Evolutionary conservation across 1,284 basidiomycete species (phyloP).

Genomic region (Psilocybe mexicana): DNA sequence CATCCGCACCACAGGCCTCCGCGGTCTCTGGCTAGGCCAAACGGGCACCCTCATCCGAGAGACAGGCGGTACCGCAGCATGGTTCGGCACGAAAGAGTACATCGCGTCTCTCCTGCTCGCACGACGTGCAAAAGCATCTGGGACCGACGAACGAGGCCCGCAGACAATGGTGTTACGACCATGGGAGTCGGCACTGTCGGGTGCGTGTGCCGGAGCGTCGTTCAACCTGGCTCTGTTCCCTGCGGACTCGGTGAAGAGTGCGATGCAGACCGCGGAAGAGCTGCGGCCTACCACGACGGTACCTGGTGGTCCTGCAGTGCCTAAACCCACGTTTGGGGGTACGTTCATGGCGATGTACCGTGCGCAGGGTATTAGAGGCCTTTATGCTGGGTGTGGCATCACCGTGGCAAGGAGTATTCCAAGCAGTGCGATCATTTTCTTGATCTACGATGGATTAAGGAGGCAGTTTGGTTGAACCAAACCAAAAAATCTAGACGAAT

Average conservation of each 20-base stretch:
- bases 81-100: constrained; percentile 87
- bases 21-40: constrained; percentile 28
- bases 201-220: constrained; percentile 78
- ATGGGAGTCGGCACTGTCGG: constrained; percentile 77
- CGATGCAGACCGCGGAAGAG: constrained; percentile 88
- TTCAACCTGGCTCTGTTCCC: constrained; percentile 85
- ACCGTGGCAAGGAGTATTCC: constrained; percentile 82
- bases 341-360: constrained; percentile 74
- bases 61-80: constrained; percentile 84
- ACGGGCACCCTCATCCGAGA: constrained; percentile 67
- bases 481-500: neutral
- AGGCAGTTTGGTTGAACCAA: constrained; percentile 45
- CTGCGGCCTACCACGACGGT: constrained; percentile 44
- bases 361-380: constrained; percentile 70
- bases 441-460: constrained; percentile 74
- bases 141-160: neutral
- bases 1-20: constrained; percentile 10
- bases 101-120: constrained; percentile 59
- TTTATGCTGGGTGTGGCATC: constrained; percentile 88
- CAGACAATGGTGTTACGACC: constrained; percentile 22
- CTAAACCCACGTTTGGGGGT: constrained; percentile 53
- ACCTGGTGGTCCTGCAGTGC: constrained; percentile 14
- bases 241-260: constrained; percentile 87
- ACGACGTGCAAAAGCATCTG: constrained; percentile 34
- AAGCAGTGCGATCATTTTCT: constrained; percentile 82